phyloP scores from a whole-genome alignment of 2,329 filamentous ascomycete species.

The Blastomyces parvus region DNA sequence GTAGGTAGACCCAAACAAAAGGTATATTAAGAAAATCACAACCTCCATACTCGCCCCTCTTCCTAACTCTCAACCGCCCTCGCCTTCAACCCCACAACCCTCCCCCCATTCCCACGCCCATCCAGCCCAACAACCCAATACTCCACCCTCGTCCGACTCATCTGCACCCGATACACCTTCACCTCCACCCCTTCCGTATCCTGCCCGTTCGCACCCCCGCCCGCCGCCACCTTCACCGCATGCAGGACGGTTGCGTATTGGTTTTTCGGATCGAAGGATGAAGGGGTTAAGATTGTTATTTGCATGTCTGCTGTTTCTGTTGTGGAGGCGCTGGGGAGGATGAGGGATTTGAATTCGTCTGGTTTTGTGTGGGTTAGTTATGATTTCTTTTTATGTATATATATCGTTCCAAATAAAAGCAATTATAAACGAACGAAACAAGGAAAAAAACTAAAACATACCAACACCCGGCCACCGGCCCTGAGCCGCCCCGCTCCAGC shows the following conservation, averaged over 20 bases:
- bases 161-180: slow-evolving; percentile 62
- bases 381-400: background rate
- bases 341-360: slow-evolving; percentile 63
- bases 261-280: slow-evolving; percentile 63
- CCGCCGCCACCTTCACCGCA: slow-evolving; percentile 46
- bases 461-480: slow-evolving; percentile 29
- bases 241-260: slow-evolving; percentile 48
- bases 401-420: too few species aligned
- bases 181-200: slow-evolving; percentile 47
- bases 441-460: slow-evolving; percentile 16
- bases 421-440: background rate
- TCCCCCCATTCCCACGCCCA: slow-evolving; percentile 41
- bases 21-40: too few species aligned
- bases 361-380: slow-evolving; percentile 5
- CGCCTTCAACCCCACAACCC: slow-evolving; percentile 68
- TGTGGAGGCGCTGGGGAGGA: slow-evolving; percentile 38
- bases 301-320: slow-evolving; percentile 37
- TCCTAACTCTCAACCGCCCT: slow-evolving; percentile 61
- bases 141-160: slow-evolving; percentile 56
- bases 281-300: slow-evolving; percentile 56
- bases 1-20: too few species aligned
- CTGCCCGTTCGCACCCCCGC: slow-evolving; percentile 28
- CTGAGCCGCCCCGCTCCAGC: slow-evolving; percentile 37
- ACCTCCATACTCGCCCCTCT: background rate
- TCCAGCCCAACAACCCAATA: slow-evolving; percentile 69